phyloP scores from a whole-genome alignment of 1,139 yeast genomes.

The Tardiomyces depauwii region DNA sequence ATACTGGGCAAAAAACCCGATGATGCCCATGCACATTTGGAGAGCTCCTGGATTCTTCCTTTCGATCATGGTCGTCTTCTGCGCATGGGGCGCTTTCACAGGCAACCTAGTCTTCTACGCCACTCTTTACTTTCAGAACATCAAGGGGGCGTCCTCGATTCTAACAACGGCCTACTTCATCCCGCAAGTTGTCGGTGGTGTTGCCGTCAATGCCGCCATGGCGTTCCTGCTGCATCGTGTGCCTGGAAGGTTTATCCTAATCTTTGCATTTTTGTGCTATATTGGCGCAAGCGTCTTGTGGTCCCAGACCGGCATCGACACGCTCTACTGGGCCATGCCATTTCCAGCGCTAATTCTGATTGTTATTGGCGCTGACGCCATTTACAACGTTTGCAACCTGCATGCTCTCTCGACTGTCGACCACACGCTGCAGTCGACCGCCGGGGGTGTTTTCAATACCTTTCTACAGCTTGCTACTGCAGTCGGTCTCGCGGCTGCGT shows the following conservation, averaged over 20 bases:
- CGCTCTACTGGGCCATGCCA: slow-evolving; percentile 34
- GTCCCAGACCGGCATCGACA: slow-evolving; percentile 26
- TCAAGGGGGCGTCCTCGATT: slow-evolving; percentile 27
- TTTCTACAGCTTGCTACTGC: slow-evolving; percentile 29
- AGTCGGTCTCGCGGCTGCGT: slow-evolving; percentile 31
- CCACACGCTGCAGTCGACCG: slow-evolving; percentile 29
- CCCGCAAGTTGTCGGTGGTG: slow-evolving; percentile 30
- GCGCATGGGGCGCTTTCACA: slow-evolving; percentile 31
- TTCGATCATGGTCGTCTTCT: slow-evolving; percentile 26
- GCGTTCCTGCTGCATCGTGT: slow-evolving; percentile 34
- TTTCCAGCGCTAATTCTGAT: slow-evolving; percentile 30
- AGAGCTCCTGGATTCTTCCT: slow-evolving; percentile 27
- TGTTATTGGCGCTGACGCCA: slow-evolving; percentile 35
- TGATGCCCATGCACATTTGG: slow-evolving; percentile 35
- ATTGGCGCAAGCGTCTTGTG: slow-evolving; percentile 28
- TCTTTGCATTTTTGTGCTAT: slow-evolving; percentile 27
- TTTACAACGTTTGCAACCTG: slow-evolving; percentile 34
- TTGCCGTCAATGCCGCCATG: slow-evolving; percentile 30
- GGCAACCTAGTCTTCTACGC: slow-evolving; percentile 31
- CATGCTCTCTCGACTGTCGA: slow-evolving; percentile 32
- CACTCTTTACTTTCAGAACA: slow-evolving; percentile 31
- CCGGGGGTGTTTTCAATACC: slow-evolving; percentile 37
- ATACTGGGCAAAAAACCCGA: slow-evolving; percentile 28
- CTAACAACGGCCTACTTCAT: slow-evolving; percentile 32
- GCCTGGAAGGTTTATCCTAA: slow-evolving; percentile 29